Conservation (phyloP, 2,329 filamentous ascomycete genomes). For the Anisogramma anomala region DNA sequence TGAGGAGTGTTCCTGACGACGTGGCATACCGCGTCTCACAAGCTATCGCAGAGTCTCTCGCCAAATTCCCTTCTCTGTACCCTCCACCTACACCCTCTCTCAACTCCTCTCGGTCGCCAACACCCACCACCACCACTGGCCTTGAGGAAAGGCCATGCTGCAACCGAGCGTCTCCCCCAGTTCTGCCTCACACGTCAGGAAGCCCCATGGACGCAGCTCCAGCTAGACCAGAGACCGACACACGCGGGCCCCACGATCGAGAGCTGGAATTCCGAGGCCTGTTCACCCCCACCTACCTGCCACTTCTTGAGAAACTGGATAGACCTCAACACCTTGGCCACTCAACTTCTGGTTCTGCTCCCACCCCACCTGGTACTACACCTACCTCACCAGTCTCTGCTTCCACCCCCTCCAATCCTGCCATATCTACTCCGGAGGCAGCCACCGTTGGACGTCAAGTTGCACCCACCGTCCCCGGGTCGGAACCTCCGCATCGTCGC, state of each 20-base stretch:
- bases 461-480: neutral
- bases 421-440: conserved; percentile 14
- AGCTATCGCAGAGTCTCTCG: conserved; percentile 32
- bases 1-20: conserved; percentile 35
- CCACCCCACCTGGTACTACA: conserved; percentile 14
- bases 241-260: conserved; percentile 36
- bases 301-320: conserved; percentile 41
- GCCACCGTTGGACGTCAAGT: neutral
- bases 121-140: conserved; percentile 10
- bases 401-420: neutral
- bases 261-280: conserved; percentile 50
- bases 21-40: conserved; percentile 35
- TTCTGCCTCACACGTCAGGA: conserved; percentile 29
- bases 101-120: neutral
- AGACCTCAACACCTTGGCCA: conserved; percentile 10
- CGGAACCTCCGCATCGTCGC: conserved; percentile 3
- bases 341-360: conserved; percentile 13
- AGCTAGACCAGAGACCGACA: conserved; percentile 15
- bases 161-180: conserved; percentile 27
- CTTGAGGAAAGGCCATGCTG: conserved; percentile 15
- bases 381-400: conserved; percentile 12
- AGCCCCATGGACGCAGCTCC: conserved; percentile 26
- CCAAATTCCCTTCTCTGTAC: conserved; percentile 34
- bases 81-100: conserved; percentile 10
- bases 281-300: conserved; percentile 52